A percentile compares a stretch with the other conserved stretches of the same genome.
Conservation (phyloP, 345 rosid genomes). For the Luvunga scandens region DNA sequence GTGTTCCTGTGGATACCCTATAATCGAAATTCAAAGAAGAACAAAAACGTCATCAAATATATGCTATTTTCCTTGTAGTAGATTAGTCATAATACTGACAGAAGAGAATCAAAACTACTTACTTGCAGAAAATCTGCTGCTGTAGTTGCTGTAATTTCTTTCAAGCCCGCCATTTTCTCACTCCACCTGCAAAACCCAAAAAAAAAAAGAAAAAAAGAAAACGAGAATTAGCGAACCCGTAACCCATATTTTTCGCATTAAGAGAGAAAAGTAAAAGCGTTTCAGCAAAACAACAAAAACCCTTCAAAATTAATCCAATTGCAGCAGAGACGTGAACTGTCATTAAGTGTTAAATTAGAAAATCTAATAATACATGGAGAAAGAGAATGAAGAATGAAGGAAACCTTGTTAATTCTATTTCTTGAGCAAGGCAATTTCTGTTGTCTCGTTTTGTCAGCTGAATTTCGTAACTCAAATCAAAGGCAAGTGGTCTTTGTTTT, state of each 20-base stretch:
- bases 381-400: neutral
- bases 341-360: no score
- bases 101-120: constrained; percentile 1
- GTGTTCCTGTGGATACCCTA: constrained; percentile 66
- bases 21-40: constrained; percentile 1
- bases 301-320: neutral
- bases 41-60: neutral
- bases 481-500: no score
- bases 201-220: neutral
- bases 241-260: neutral
- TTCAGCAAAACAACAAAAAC: neutral
- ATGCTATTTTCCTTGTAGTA: neutral
- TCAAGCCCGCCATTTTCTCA: constrained; percentile 31
- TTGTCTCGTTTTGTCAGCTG: no score
- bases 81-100: neutral
- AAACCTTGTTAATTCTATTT: neutral
- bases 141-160: constrained; percentile 34
- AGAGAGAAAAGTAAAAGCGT: neutral
- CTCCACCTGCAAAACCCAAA: constrained; percentile 10
- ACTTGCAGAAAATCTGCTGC: constrained; percentile 42
- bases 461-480: no score
- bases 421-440: no score
- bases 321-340: neutral
- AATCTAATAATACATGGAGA: neutral
- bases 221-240: neutral